Percentiles rank a stretch among this genome's conserved stretches.
phyloP scores from a whole-genome alignment of 1,139 yeast genomes.

The Suhomyces guaymorum region DNA sequence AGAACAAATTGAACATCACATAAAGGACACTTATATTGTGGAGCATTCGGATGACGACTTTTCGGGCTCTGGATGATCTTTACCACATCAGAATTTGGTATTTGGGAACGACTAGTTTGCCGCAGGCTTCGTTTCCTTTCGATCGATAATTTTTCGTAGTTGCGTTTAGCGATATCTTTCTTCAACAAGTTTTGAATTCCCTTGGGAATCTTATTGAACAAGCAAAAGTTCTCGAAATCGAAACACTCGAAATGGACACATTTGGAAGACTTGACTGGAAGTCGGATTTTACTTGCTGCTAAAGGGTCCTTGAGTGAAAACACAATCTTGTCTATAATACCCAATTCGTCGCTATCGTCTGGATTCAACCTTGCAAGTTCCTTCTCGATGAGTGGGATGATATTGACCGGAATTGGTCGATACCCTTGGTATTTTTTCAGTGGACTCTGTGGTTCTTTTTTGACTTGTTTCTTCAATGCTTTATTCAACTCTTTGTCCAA shows the following conservation, averaged over 20 bases:
- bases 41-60: constrained; percentile 17
- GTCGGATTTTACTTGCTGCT: constrained; percentile 36
- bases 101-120: constrained; percentile 8
- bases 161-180: constrained; percentile 28
- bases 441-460: constrained; percentile 1
- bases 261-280: constrained; percentile 41
- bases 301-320: constrained; percentile 20
- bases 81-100: constrained; percentile 4
- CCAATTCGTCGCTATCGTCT: constrained; percentile 17
- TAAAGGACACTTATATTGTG: constrained; percentile 42
- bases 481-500: constrained; percentile 16
- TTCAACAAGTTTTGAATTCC: constrained; percentile 30
- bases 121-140: constrained; percentile 12
- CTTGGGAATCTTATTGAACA: constrained; percentile 37
- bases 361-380: constrained; percentile 14
- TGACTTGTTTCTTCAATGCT: constrained; percentile 8
- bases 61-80: constrained; percentile 11
- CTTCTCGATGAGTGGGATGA: constrained; percentile 18
- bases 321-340: constrained; percentile 16
- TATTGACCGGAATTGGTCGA: constrained; percentile 18
- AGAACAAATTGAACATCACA: constrained; percentile 40
- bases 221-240: constrained; percentile 47
- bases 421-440: constrained; percentile 9
- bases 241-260: constrained; percentile 51
- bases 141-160: constrained; percentile 23